These are phyloP conservation scores for Ophiostoma ulmi DNA, from an alignment of 2,329 filamentous ascomycete species.

Conservation along the genomic window DNA sequence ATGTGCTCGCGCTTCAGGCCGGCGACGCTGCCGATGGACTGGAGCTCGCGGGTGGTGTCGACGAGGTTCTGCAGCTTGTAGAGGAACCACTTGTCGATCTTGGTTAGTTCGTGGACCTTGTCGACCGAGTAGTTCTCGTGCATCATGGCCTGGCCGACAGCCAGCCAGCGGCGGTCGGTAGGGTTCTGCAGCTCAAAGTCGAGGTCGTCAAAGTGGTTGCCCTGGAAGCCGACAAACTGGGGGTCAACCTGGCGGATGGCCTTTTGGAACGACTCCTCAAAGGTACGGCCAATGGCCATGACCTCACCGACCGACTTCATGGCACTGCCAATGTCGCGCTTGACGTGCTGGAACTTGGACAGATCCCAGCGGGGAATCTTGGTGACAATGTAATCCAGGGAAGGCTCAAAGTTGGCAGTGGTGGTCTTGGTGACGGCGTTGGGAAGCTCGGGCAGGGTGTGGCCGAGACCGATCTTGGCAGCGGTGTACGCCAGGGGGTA, in stretches of 20 bases:
- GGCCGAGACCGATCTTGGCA: slow-evolving; percentile 94
- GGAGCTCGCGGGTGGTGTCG: slow-evolving; percentile 78
- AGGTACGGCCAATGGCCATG: slow-evolving; percentile 97
- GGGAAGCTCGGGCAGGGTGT: slow-evolving; percentile 89
- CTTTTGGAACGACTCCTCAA: slow-evolving; percentile 99
- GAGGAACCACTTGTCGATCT: slow-evolving; percentile 99
- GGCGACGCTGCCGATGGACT: slow-evolving; percentile 75
- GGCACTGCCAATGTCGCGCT: slow-evolving; percentile 91
- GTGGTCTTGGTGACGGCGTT: slow-evolving; percentile 99
- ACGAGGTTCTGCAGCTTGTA: slow-evolving; percentile 98
- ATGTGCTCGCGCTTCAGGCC: slow-evolving; percentile 84
- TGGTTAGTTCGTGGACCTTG: slow-evolving; percentile 84
- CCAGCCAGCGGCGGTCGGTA: slow-evolving; percentile 93
- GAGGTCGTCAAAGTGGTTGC: slow-evolving; percentile 87
- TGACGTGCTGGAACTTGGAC: slow-evolving; percentile 98
- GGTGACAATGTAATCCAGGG: slow-evolving; percentile 93
- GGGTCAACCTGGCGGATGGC: slow-evolving; percentile 96
- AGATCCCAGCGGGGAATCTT: slow-evolving; percentile 99
- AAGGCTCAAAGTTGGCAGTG: slow-evolving; percentile 97
- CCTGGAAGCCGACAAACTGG: slow-evolving; percentile 86
- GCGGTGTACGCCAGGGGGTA: slow-evolving; percentile 96
- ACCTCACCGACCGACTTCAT: slow-evolving; percentile 99
- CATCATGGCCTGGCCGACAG: slow-evolving; percentile 95
- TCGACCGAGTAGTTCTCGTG: slow-evolving; percentile 95
- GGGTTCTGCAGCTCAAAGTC: slow-evolving; percentile 88